Evolutionary conservation across 495 filamentous ascomycete genomes (phyloP).

Genomic region (Penicillium bovifimosum): DNA sequence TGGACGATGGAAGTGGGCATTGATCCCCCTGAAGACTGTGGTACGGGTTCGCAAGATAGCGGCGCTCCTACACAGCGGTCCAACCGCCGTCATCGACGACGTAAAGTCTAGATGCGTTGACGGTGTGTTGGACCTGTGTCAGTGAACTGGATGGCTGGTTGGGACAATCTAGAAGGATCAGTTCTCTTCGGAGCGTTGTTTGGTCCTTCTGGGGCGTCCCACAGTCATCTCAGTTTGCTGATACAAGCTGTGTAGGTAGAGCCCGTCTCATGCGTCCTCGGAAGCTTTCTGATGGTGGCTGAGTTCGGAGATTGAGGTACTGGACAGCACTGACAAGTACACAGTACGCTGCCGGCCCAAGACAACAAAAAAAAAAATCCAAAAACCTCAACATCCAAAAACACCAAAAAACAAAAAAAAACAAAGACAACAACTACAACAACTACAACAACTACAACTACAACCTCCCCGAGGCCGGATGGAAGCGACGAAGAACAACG

Average conservation of each 20-base stretch:
- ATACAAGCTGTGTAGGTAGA: not conserved
- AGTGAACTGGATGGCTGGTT: not conserved
- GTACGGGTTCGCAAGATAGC: not conserved
- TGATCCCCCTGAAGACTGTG: not conserved
- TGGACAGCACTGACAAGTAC: not conserved
- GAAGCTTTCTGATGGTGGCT: not conserved
- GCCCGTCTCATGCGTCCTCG: not conserved
- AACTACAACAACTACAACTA: too few species aligned
- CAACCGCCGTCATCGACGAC: not conserved
- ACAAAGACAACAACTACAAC: not conserved
- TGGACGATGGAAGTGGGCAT: not conserved
- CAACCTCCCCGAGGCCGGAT: too few species aligned
- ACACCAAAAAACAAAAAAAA: too few species aligned
- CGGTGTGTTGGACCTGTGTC: not conserved
- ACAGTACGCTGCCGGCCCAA: not conserved
- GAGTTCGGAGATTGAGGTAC: not conserved
- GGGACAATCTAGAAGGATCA: not conserved
- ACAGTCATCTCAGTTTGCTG: not conserved
- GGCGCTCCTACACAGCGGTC: not conserved
- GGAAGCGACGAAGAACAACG: too few species aligned
- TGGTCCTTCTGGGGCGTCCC: not conserved
- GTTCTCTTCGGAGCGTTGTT: not conserved
- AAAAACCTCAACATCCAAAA: too few species aligned
- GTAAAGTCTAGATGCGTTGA: not conserved
- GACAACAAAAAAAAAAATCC: too few species aligned